These are phyloP conservation scores for Salix udensis DNA, from an alignment of 345 rosid species.

Conservation along the genomic window DNA sequence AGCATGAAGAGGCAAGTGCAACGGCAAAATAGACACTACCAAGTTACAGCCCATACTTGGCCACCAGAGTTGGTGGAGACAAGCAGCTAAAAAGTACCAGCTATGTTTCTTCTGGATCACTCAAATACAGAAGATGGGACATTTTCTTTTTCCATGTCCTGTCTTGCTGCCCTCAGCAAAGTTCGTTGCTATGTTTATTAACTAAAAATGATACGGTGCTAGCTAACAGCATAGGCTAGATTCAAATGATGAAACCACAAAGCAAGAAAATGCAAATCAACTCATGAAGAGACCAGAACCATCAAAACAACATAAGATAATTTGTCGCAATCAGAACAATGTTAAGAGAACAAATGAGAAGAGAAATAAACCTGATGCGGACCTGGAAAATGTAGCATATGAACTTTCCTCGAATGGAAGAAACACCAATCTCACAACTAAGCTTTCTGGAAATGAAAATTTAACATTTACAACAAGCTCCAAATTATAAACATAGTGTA, in stretches of 20 bases:
- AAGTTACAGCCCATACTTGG: background rate
- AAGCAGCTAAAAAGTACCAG: background rate
- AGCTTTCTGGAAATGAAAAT: conserved; percentile 58
- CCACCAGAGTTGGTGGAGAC: background rate
- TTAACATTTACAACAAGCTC: conserved; percentile 12
- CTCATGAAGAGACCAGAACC: background rate
- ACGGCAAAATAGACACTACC: background rate
- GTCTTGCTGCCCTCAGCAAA: background rate
- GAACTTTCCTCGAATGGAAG: conserved; percentile 98
- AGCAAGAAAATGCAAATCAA: conserved; percentile 2
- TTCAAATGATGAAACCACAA: background rate
- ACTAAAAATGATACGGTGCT: background rate
- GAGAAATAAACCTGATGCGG: conserved; percentile 87
- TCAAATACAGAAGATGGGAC: background rate
- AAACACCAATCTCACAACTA: conserved; percentile 90
- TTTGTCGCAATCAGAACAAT: conserved; percentile 1
- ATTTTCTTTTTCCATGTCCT: background rate
- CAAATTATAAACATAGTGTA: background rate
- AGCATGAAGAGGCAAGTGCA: too few species aligned
- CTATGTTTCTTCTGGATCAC: background rate
- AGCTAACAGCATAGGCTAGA: background rate
- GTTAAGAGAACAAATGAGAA: conserved; percentile 27
- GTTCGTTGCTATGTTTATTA: background rate
- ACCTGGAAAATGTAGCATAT: conserved; percentile 91
- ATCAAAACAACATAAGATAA: background rate